A percentile compares a stretch with the other conserved stretches of the same genome.
These are phyloP conservation scores for Podospora pseudoanserina DNA, from an alignment of 495 filamentous ascomycete species.

Conservation along the genomic window DNA sequence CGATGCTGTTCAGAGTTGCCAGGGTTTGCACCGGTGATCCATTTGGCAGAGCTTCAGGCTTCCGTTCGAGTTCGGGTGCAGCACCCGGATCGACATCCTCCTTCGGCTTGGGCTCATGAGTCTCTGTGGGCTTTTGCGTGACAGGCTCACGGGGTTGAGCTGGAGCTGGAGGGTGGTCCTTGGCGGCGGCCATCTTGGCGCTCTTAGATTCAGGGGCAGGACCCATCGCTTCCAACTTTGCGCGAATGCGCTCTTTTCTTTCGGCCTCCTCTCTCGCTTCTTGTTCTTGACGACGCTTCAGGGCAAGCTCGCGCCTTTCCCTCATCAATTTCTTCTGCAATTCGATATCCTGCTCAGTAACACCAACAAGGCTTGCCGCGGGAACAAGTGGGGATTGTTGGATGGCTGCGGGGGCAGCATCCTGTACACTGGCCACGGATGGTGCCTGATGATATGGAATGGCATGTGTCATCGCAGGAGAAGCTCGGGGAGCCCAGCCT, in stretches of 20 bases:
- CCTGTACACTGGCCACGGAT: conserved; percentile 30
- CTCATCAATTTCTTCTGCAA: conserved; percentile 83
- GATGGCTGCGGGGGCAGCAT: conserved; percentile 26
- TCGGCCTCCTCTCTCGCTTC: conserved; percentile 78
- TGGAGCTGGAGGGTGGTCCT: conserved; percentile 39
- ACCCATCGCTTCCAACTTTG: conserved; percentile 78
- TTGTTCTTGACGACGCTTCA: conserved; percentile 73
- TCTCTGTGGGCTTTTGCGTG: conserved; percentile 17
- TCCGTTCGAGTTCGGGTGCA: conserved; percentile 10
- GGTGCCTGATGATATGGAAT: conserved; percentile 41
- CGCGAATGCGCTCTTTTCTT: conserved; percentile 72
- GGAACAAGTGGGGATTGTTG: conserved; percentile 29
- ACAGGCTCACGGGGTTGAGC: conserved; percentile 34
- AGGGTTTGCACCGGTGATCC: conserved; percentile 15
- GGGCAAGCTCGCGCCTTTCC: conserved; percentile 70
- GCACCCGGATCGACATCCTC: conserved; percentile 14
- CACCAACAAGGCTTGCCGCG: conserved; percentile 18
- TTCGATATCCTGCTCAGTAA: conserved; percentile 57
- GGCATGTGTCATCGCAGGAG: conserved; percentile 47
- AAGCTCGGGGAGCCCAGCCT: conserved; percentile 49
- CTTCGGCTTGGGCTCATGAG: conserved; percentile 10
- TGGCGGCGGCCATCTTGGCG: conserved; percentile 43
- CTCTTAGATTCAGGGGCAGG: conserved; percentile 61
- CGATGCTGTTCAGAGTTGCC: conserved; percentile 18
- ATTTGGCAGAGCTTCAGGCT: conserved; percentile 17